Evolutionary conservation across 768 basidiomycete genomes (phyloP).

Genomic region (Tulasnella sp.): DNA sequence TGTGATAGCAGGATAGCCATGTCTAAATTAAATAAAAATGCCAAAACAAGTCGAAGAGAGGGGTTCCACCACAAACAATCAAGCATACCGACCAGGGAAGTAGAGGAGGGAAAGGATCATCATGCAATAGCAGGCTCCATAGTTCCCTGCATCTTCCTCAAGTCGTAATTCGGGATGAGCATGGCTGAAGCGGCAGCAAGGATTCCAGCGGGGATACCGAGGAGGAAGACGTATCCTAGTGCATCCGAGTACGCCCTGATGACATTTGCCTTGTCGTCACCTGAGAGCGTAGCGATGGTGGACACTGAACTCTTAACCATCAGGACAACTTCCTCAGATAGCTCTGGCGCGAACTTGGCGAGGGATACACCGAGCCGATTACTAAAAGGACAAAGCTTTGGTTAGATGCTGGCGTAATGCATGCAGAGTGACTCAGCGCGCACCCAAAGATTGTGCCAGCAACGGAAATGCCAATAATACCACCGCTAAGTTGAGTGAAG

Average conservation of each 20-base stretch:
- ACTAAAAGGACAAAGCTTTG: constrained; percentile 15
- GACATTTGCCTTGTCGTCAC: constrained; percentile 12
- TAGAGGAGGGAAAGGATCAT: no score
- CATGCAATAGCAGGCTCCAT: no score
- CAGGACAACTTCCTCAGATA: constrained; percentile 17
- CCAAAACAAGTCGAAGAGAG: no score
- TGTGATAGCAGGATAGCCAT: no score
- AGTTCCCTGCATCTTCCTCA: background rate
- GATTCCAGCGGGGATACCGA: background rate
- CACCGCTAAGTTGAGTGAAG: constrained; percentile 11
- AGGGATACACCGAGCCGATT: constrained; percentile 27
- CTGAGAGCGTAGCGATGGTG: constrained; percentile 26
- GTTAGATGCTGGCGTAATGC: constrained; percentile 5
- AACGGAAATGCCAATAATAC: constrained; percentile 12
- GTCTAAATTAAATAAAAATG: no score
- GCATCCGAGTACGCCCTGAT: constrained; percentile 21
- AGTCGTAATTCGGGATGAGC: background rate
- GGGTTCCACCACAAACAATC: no score
- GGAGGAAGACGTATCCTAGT: constrained; percentile 5
- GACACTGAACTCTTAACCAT: constrained; percentile 24
- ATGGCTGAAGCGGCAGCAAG: background rate
- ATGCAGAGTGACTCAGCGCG: background rate
- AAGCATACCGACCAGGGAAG: no score
- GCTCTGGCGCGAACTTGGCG: constrained; percentile 22
- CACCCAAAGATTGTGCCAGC: constrained; percentile 7